Percentiles rank a stretch among this genome's conserved stretches.
Evolutionary conservation across 2,329 filamentous ascomycete species (phyloP).

Genomic region (Colletotrichum zoysiae): DNA sequence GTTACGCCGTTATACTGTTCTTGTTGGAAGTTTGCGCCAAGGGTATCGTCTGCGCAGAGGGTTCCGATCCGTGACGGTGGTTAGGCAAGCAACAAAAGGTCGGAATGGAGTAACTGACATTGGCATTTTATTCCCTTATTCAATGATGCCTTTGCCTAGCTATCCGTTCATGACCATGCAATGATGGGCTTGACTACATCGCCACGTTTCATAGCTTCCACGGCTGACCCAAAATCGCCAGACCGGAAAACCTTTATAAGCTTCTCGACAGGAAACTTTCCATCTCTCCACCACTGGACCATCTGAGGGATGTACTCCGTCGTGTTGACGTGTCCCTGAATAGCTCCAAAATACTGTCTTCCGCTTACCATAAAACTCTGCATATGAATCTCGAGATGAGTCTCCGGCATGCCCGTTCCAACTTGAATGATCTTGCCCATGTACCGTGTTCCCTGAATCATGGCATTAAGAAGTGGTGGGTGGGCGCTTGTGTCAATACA

Average conservation of each 20-base stretch:
- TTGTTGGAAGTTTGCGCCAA: neutral
- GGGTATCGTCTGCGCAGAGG: neutral
- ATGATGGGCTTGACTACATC: conserved; percentile 39
- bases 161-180: conserved; percentile 30
- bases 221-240: conserved; percentile 47
- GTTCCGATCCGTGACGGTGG: neutral
- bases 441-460: conserved; percentile 56
- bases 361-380: conserved; percentile 60
- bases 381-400: conserved; percentile 57
- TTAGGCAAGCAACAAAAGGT: neutral
- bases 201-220: conserved; percentile 49
- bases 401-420: conserved; percentile 59
- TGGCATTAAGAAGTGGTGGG: conserved; percentile 55
- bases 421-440: conserved; percentile 64
- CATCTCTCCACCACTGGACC: conserved; percentile 50
- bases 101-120: neutral
- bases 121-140: neutral
- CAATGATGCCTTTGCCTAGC: neutral
- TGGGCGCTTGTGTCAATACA: conserved; percentile 64
- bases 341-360: conserved; percentile 61
- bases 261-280: conserved; percentile 51
- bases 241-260: conserved; percentile 51
- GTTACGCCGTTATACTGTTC: too few relatives aligned
- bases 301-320: conserved; percentile 53
- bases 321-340: conserved; percentile 49